Conservation (phyloP, 176 grass and related monocot species). For the Zoysia pacifica region DNA sequence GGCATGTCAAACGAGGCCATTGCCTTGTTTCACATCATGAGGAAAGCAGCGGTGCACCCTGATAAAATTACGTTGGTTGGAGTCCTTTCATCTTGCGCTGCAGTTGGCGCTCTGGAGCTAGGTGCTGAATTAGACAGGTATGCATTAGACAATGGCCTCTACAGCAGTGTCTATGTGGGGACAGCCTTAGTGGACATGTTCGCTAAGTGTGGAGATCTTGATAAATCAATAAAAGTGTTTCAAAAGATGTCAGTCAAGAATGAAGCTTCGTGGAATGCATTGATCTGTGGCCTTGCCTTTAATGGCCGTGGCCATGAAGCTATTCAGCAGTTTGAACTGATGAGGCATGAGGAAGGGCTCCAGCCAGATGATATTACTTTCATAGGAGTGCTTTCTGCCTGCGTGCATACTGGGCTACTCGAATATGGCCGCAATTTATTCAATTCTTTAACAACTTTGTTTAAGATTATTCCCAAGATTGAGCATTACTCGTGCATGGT, state of each 20-base stretch:
- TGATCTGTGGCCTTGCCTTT: slow-evolving; percentile 78
- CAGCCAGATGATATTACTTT: slow-evolving; percentile 67
- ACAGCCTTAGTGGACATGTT: slow-evolving; percentile 91
- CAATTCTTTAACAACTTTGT: slow-evolving; percentile 51
- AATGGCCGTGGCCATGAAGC: slow-evolving; percentile 58
- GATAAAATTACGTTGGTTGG: slow-evolving; percentile 83
- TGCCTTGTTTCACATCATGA: slow-evolving; percentile 71
- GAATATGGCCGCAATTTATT: slow-evolving; percentile 66
- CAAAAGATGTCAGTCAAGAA: slow-evolving; percentile 65
- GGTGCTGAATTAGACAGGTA: slow-evolving; percentile 63
- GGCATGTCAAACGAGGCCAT: slow-evolving; percentile 88
- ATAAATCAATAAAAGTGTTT: slow-evolving; percentile 57
- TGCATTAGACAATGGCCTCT: slow-evolving; percentile 50
- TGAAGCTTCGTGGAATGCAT: slow-evolving; percentile 77
- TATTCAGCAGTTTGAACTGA: slow-evolving; percentile 64
- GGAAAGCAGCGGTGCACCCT: slow-evolving; percentile 41
- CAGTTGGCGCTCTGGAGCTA: slow-evolving; percentile 75
- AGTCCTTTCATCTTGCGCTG: slow-evolving; percentile 74
- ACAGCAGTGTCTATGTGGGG: slow-evolving; percentile 72
- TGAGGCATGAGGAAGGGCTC: slow-evolving; percentile 56
- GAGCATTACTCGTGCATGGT: slow-evolving; percentile 93
- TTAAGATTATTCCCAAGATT: slow-evolving; percentile 59
- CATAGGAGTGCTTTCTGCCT: slow-evolving; percentile 74
- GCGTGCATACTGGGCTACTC: slow-evolving; percentile 76
- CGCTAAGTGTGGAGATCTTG: slow-evolving; percentile 74